Evolutionary conservation across 2,329 filamentous ascomycete genomes (phyloP).

Genomic region (Ceratocystiopsis sp.): DNA sequence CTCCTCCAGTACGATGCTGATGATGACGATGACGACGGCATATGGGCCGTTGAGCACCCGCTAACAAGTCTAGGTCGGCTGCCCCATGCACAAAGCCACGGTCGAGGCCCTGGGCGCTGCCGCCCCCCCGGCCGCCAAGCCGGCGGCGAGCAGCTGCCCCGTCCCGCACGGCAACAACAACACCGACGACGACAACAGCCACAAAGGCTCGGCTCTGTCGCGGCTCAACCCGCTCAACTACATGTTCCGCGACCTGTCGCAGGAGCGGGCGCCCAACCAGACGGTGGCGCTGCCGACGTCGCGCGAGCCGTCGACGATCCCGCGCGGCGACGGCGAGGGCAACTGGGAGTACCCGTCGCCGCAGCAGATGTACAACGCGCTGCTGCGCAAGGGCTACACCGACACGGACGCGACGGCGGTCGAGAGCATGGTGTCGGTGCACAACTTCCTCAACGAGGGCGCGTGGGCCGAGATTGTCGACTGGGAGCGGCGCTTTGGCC

Average conservation of each 20-base stretch:
- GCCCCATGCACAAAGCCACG: slow-evolving; percentile 40
- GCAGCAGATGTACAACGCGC: slow-evolving; percentile 99
- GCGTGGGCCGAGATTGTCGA: slow-evolving; percentile 90
- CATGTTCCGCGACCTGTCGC: slow-evolving; percentile 81
- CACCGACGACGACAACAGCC: not conserved
- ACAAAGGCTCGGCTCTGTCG: slow-evolving; percentile 21
- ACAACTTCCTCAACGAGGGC: slow-evolving; percentile 96
- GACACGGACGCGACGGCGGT: slow-evolving; percentile 89
- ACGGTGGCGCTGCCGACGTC: slow-evolving; percentile 56
- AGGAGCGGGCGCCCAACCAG: slow-evolving; percentile 60
- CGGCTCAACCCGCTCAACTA: slow-evolving; percentile 65
- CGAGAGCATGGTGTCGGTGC: slow-evolving; percentile 91
- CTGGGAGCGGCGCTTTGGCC: slow-evolving; percentile 76
- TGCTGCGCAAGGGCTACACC: slow-evolving; percentile 87
- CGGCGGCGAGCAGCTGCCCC: slow-evolving; percentile 18
- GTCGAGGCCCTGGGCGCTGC: slow-evolving; percentile 26
- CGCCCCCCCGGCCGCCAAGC: slow-evolving; percentile 12
- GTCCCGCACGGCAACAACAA: slow-evolving; percentile 7
- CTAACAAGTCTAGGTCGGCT: slow-evolving; percentile 25
- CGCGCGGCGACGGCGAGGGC: slow-evolving; percentile 58
- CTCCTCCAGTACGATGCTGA: slow-evolving; percentile 22
- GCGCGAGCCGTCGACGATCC: slow-evolving; percentile 77
- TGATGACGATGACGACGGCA: not conserved
- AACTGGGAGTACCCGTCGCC: slow-evolving; percentile 98
- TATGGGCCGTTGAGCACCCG: not conserved